Base-by-base conservation (phyloP, 1,139 yeast genomes). In the Geotrichum cucujoidarum region DNA sequence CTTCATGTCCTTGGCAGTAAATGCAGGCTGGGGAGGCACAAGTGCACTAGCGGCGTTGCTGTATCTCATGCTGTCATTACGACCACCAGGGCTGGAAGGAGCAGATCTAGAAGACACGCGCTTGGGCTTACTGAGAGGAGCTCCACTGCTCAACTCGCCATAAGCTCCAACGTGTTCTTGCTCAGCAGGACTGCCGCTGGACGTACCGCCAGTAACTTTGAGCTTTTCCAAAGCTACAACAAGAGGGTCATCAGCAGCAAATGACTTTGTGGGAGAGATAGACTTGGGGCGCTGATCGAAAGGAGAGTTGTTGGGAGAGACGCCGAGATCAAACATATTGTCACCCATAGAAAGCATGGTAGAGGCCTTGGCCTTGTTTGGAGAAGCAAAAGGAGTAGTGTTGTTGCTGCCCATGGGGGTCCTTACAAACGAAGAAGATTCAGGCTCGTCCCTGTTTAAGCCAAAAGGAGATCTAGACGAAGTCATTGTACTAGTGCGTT, bases 141-240 rank as follows among this genome's bases (percentile, higher is more conserved):
- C 32, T 18, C 51, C 45, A 25, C 37, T 42, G 5, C 40, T 47
- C 14, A 52, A 39, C 7, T 35, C 40, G n/a, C 55, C 55, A 22
- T 49, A 50, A 31, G 50, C 42, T 16, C 24, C 27, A n/a, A 40
- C 21, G 7, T 39, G 38, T 6, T 25, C 42, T 10, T 32, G 27
- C 31, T 25, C 43, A 13, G 16, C 39, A 14, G 29, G 16, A 16
- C 33, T 40, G 11, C 11, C 20, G 3, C 16, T 18, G 7, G 49
- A 17, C n/a, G 39, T 39, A 10, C 47, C 43, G 8, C 48, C 22
- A 7, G 58, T 56, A 18, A 76, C 67, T 58, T 81, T 81, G 58
- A 84, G 71, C 56, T 80, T 83, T 58, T 81, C 86, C 45, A 84
- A 60, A 49, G 67, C 89, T 69, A 72, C 81, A 60, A 66, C 81